A percentile compares a stretch with the other conserved stretches of the same genome.
Conservation (phyloP, 2,329 filamentous ascomycete genomes). For the Penicillium sclerotigenum region DNA sequence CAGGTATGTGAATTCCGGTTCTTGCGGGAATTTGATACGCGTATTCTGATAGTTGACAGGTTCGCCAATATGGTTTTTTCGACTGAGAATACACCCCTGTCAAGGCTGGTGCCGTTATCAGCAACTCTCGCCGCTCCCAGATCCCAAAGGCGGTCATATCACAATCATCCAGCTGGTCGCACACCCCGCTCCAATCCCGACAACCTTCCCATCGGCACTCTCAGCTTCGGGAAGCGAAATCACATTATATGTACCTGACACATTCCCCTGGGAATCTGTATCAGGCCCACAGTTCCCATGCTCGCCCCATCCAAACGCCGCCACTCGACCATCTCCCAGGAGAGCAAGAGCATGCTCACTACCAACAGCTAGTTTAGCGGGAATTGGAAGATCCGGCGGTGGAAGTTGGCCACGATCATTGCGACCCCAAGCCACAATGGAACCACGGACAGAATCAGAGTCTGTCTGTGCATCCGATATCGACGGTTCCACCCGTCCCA, state of each 20-base stretch:
- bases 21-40: not conserved
- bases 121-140: not conserved
- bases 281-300: conserved; percentile 89
- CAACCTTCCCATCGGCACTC: conserved; percentile 48
- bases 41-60: conserved; percentile 27
- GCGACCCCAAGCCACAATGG: conserved; percentile 72
- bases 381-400: conserved; percentile 57
- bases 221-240: conserved; percentile 58
- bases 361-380: conserved; percentile 69
- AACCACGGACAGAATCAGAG: conserved; percentile 46
- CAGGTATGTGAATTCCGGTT: conserved; percentile 36
- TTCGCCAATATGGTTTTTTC: conserved; percentile 43
- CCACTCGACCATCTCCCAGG: conserved; percentile 61
- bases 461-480: not conserved
- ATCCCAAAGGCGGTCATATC: conserved; percentile 16
- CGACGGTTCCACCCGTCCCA: not conserved
- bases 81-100: conserved; percentile 30
- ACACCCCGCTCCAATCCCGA: conserved; percentile 74
- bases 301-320: conserved; percentile 95
- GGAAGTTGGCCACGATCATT: conserved; percentile 81
- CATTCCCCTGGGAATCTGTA: conserved; percentile 59
- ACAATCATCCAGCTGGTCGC: conserved; percentile 75
- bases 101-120: not conserved
- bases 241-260: conserved; percentile 66
- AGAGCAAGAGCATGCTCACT: conserved; percentile 86